Evolutionary conservation across 2,329 filamentous ascomycete species (phyloP).

Genomic region (Colletotrichum sublineola): DNA sequence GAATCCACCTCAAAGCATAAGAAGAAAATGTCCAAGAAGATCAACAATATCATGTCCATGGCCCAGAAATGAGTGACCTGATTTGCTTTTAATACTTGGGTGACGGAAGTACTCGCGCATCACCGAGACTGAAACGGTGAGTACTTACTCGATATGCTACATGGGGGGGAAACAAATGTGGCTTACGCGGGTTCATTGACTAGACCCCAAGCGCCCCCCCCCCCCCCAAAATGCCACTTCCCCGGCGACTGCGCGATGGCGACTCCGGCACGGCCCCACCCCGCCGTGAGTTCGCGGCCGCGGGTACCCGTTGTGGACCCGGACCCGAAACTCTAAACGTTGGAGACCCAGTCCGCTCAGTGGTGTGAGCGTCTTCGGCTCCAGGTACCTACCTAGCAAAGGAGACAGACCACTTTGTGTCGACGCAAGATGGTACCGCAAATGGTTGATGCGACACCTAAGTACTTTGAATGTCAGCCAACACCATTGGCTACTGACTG

Average conservation of each 20-base stretch:
- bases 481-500: not conserved
- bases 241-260: too few relatives aligned
- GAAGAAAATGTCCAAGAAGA: not conserved
- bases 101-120: not conserved
- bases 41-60: slow-evolving; percentile 3
- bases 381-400: not conserved
- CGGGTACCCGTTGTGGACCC: not conserved
- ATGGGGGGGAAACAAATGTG: not conserved
- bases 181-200: not conserved
- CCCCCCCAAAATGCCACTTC: not conserved
- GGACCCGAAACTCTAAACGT: not conserved
- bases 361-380: not conserved
- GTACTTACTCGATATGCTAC: not conserved
- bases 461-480: not conserved
- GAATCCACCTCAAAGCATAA: not conserved
- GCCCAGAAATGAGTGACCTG: not conserved
- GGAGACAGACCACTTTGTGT: not conserved
- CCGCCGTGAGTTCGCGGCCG: not conserved
- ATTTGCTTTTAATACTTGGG: not conserved
- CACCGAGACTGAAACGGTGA: not conserved
- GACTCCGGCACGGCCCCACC: not conserved
- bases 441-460: not conserved
- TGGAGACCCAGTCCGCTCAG: not conserved
- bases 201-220: not conserved
- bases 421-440: not conserved